phyloP scores from a whole-genome alignment of 768 basidiomycete genomes.

The Suillus sp. region DNA sequence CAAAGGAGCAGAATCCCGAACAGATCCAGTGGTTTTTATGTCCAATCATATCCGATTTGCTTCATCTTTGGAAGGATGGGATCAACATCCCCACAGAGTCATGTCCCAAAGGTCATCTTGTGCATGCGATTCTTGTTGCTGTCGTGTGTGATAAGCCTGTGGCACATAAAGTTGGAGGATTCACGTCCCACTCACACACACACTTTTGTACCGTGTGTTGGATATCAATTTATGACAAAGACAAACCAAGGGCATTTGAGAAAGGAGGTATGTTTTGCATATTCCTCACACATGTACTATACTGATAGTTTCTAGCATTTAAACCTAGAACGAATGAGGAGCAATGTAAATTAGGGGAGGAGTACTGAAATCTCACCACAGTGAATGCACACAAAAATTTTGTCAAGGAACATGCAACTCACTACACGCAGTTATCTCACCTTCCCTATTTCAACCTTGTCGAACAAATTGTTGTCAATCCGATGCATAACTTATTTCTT shows the following conservation, averaged over 20 bases:
- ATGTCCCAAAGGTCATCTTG: slow-evolving; percentile 23
- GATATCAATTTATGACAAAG: too few relatives aligned
- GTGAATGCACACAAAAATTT: slow-evolving; percentile 15
- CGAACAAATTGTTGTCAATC: slow-evolving; percentile 33
- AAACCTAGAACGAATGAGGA: too few relatives aligned
- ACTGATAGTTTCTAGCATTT: too few relatives aligned
- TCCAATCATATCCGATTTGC: slow-evolving; percentile 30
- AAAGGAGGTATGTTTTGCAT: too few relatives aligned
- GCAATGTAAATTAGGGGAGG: too few relatives aligned
- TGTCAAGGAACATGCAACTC: slow-evolving; percentile 19
- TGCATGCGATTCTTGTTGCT: too few relatives aligned
- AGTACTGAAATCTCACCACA: slow-evolving; percentile 12
- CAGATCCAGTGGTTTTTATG: slow-evolving; percentile 29
- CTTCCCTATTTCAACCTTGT: slow-evolving; percentile 35
- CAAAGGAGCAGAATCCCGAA: slow-evolving; percentile 29
- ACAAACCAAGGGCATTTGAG: too few relatives aligned
- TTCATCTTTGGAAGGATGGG: slow-evolving; percentile 27
- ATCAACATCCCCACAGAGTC: neutral
- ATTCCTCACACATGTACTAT: too few relatives aligned
- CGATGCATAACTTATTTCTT: slow-evolving; percentile 38
- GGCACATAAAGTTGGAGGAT: too few relatives aligned
- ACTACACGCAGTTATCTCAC: slow-evolving; percentile 28
- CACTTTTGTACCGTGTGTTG: too few relatives aligned
- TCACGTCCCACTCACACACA: too few relatives aligned
- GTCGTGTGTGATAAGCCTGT: too few relatives aligned